Base-by-base conservation (phyloP, 2,329 filamentous ascomycete genomes). In the Cryphonectria parasitica region DNA sequence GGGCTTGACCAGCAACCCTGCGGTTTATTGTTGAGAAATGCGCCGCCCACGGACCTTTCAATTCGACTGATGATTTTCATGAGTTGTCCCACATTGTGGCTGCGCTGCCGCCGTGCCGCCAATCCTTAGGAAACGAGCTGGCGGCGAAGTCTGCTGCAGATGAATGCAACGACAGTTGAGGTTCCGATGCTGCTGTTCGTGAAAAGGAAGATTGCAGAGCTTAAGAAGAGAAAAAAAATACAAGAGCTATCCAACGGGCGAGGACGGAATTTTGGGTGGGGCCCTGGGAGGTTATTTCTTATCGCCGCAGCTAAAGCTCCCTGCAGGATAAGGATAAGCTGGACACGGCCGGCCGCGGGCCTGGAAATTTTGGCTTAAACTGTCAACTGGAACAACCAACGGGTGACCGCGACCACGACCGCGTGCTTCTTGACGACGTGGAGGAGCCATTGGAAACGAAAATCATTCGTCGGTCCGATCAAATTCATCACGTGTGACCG, bases 41-140 rank as follows among this genome's bases (percentile, higher is more conserved):
- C 84, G 83, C 84, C 83, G 82, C 84, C 87, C 83, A 87, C 84
- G 83, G 86, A 86, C 83, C 86, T 82, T 81, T 89, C 86, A 81
- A 88, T 84, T 86, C 85, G 85, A 82, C 82, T 85, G 77, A 84
- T 81, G 81, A 85, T 81, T 86, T 85, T 89, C 87, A 89, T 89
- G 85, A 83, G 87, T 80, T 83, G 82, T 82, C 84, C 82, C 79
- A 82, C 85, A 87, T 87, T 80, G 74, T 83, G 75, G 73, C 76
- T 71, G 74, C 75, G 74, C 74, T 75, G 73, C 74, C 74, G 76
- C 74, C 76, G 75, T 75, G 75, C 73, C 75, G 74, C 75, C 74
- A 68, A 73, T 71, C 74, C 74, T 66, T 69, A 41, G 58, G 43
- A 43, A 67, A 60, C 66, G 60, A 74, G 56, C 66, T 66, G 60